These are phyloP conservation scores for Gossypium aridum DNA, from an alignment of 441 rosid species.

Conservation along the genomic window DNA sequence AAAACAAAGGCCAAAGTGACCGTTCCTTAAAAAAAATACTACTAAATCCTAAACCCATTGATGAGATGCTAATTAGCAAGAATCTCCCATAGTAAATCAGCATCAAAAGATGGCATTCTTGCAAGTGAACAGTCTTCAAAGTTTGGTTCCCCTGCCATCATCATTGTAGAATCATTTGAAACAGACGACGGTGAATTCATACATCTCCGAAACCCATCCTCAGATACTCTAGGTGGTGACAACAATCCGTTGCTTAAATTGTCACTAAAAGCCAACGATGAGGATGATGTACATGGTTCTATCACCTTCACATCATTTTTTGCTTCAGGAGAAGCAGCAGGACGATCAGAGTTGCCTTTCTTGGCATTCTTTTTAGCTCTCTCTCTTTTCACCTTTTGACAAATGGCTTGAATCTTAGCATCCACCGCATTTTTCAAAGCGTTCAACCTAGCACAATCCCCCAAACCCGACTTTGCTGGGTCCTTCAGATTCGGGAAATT, in stretches of 20 bases:
- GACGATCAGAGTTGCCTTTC: slow-evolving; percentile 1
- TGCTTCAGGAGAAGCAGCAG: neutral
- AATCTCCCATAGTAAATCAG: slow-evolving; percentile 90
- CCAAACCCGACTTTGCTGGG: slow-evolving; percentile 44
- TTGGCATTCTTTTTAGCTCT: slow-evolving; percentile 54
- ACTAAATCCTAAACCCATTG: neutral
- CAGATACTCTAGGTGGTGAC: slow-evolving; percentile 34
- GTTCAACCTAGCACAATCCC: slow-evolving; percentile 42
- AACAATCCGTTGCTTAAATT: slow-evolving; percentile 36
- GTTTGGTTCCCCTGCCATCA: slow-evolving; percentile 28
- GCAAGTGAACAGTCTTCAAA: slow-evolving; percentile 60
- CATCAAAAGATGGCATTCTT: slow-evolving; percentile 87
- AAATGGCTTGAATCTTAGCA: slow-evolving; percentile 79
- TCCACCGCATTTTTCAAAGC: slow-evolving; percentile 69
- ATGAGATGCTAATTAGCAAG: slow-evolving; percentile 52
- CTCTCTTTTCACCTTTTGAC: slow-evolving; percentile 66
- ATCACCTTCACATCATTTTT: slow-evolving; percentile 21
- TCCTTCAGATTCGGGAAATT: slow-evolving; percentile 81
- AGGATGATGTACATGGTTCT: slow-evolving; percentile 33
- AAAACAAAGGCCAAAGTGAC: slow-evolving; percentile 18
- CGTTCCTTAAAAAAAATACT: neutral
- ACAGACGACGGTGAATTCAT: slow-evolving; percentile 41
- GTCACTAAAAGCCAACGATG: slow-evolving; percentile 27
- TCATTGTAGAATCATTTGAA: slow-evolving; percentile 26
- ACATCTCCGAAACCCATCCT: slow-evolving; percentile 44